Conservation (phyloP, 176 grass and related monocot species). For the Stipa capillata region DNA sequence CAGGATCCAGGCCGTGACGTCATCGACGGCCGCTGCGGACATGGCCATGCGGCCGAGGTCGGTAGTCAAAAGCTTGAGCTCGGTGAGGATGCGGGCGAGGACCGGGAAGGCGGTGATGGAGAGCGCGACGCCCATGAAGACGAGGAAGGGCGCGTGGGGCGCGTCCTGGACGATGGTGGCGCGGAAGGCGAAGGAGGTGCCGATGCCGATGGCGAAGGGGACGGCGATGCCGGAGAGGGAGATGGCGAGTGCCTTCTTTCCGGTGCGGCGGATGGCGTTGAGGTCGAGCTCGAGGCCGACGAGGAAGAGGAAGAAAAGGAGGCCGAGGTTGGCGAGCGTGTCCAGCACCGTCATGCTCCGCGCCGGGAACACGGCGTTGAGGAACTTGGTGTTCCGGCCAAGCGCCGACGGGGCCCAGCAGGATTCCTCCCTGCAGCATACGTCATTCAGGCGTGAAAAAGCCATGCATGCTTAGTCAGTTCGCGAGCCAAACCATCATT, state of each 20-base stretch:
- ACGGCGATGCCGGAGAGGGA: slow-evolving; percentile 49
- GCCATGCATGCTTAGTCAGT: not conserved
- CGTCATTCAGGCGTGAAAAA: not conserved
- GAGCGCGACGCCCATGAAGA: slow-evolving; percentile 85
- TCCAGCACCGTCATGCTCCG: slow-evolving; percentile 62
- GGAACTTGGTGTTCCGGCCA: slow-evolving; percentile 63
- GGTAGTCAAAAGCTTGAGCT: slow-evolving; percentile 71
- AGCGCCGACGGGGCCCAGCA: slow-evolving; percentile 69
- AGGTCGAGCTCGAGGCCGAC: slow-evolving; percentile 77
- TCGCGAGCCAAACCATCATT: not conserved
- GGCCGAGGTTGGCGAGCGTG: slow-evolving; percentile 62
- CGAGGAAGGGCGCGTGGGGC: slow-evolving; percentile 26
- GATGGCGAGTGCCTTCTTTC: slow-evolving; percentile 45
- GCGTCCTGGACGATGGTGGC: slow-evolving; percentile 38
- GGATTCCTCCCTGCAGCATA: slow-evolving; percentile 52
- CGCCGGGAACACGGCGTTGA: slow-evolving; percentile 44
- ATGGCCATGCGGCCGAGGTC: slow-evolving; percentile 64
- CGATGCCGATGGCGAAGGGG: slow-evolving; percentile 55
- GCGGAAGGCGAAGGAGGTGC: slow-evolving; percentile 47
- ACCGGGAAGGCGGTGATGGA: slow-evolving; percentile 82
- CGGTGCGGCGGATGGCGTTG: slow-evolving; percentile 54
- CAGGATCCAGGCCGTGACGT: slow-evolving; percentile 64
- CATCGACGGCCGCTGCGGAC: slow-evolving; percentile 60
- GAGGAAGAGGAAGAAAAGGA: slow-evolving; percentile 84
- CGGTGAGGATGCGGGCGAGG: slow-evolving; percentile 66